phyloP scores from a whole-genome alignment of 352 stramenopile genomes.

The Globisporangium barbulae region DNA sequence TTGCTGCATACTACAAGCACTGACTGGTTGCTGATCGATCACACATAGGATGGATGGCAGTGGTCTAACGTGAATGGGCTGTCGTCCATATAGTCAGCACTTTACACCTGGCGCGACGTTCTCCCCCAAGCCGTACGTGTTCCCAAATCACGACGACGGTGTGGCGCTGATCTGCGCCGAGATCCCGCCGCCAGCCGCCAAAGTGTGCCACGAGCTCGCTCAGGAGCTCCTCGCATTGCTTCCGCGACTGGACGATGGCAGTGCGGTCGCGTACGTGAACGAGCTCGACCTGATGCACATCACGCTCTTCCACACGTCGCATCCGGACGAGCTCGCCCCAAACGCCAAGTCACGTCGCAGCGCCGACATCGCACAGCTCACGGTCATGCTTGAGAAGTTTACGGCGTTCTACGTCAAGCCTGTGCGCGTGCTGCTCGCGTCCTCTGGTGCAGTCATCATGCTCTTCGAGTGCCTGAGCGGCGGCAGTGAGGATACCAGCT shows the following conservation, averaged over 20 bases:
- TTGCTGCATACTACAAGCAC: neutral
- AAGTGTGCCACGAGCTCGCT: conserved; percentile 35
- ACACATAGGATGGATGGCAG: neutral
- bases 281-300: conserved; percentile 69
- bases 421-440: conserved; percentile 50
- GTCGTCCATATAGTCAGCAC: conserved; percentile 21
- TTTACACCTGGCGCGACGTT: conserved; percentile 36
- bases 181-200: conserved; percentile 34
- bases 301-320: conserved; percentile 78
- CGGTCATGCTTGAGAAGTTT: conserved; percentile 32
- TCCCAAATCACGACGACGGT: conserved; percentile 38
- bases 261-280: conserved; percentile 54
- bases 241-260: conserved; percentile 25
- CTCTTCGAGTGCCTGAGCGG: conserved; percentile 46
- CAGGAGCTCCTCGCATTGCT: conserved; percentile 43
- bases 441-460: conserved; percentile 65
- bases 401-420: conserved; percentile 42
- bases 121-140: conserved; percentile 44
- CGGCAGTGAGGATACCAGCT: conserved; percentile 4
- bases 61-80: neutral
- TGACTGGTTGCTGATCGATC: too few species aligned
- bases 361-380: conserved; percentile 45
- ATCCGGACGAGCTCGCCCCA: conserved; percentile 52
- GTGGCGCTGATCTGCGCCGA: conserved; percentile 49
- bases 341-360: conserved; percentile 29